Conservation (phyloP, 768 basidiomycete genomes). For the Bullera alba region DNA sequence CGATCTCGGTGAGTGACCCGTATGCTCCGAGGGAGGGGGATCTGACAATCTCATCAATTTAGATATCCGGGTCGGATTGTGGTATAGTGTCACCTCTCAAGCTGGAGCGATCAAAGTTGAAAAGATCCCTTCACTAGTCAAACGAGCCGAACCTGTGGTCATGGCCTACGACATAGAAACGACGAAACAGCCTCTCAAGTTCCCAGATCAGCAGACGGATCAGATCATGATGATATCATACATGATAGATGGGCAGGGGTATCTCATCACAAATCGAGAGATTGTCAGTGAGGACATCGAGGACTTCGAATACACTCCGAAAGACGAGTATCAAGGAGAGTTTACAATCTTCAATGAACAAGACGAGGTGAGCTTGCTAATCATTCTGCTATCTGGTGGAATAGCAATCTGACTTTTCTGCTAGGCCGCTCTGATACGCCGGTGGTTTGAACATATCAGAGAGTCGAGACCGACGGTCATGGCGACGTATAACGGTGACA, state of each 20-base stretch:
- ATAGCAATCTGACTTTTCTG: not conserved
- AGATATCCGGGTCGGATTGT: constrained; percentile 94
- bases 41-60: not conserved
- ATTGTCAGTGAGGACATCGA: constrained; percentile 97
- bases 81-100: constrained; percentile 82
- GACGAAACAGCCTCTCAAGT: constrained; percentile 98
- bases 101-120: constrained; percentile 70
- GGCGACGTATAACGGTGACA: constrained; percentile 97
- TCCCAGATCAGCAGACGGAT: constrained; percentile 89
- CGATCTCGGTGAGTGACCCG: constrained; percentile 60
- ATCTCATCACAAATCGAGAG: constrained; percentile 93
- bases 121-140: constrained; percentile 73
- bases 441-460: constrained; percentile 90
- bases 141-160: constrained; percentile 97
- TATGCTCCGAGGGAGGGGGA: not conserved
- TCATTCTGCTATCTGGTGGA: not conserved
- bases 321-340: constrained; percentile 93
- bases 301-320: constrained; percentile 97
- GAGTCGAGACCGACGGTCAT: constrained; percentile 93
- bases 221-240: constrained; percentile 99
- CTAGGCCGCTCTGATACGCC: constrained; percentile 71
- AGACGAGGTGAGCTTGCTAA: constrained; percentile 61
- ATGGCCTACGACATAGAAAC: constrained; percentile 99
- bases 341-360: constrained; percentile 92
- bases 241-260: constrained; percentile 92